phyloP scores from a whole-genome alignment of 495 filamentous ascomycete genomes.

The Hypoxylon lienhwacheense region DNA sequence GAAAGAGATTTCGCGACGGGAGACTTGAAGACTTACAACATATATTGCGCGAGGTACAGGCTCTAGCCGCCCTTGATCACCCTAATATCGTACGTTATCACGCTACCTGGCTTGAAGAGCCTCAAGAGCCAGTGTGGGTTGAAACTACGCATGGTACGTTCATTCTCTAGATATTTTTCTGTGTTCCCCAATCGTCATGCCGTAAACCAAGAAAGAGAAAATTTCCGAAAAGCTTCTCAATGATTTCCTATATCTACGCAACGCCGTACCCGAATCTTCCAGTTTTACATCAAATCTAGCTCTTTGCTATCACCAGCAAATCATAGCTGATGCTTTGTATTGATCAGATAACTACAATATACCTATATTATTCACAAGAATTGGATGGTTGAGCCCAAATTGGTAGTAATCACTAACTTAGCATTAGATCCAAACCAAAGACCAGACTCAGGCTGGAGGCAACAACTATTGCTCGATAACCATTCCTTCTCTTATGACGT shows the following conservation, averaged over 20 bases:
- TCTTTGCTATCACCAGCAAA: too few species aligned
- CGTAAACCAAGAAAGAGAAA: too few species aligned
- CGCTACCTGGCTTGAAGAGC: slow-evolving; percentile 57
- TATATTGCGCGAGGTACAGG: slow-evolving; percentile 59
- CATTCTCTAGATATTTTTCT: background rate
- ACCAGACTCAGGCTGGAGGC: slow-evolving; percentile 3
- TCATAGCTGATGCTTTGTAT: background rate
- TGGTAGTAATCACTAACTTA: slow-evolving; percentile 2
- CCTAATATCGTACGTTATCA: slow-evolving; percentile 60
- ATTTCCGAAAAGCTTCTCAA: too few species aligned
- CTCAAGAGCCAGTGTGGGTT: slow-evolving; percentile 34
- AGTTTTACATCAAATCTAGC: too few species aligned
- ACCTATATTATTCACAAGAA: background rate
- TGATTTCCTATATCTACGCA: too few species aligned
- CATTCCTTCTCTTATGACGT: slow-evolving; percentile 24
- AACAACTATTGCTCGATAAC: slow-evolving; percentile 24
- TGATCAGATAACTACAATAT: too few species aligned
- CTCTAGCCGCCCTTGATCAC: slow-evolving; percentile 58
- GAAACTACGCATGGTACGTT: slow-evolving; percentile 25
- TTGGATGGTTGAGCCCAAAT: background rate
- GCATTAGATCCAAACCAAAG: slow-evolving; percentile 3
- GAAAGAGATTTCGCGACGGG: slow-evolving; percentile 52
- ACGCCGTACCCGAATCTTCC: too few species aligned
- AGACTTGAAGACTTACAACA: slow-evolving; percentile 54
- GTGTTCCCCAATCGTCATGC: background rate